Base-by-base conservation (phyloP, 371 early-diverging fungal species). In the Mortierella sp. region DNA sequence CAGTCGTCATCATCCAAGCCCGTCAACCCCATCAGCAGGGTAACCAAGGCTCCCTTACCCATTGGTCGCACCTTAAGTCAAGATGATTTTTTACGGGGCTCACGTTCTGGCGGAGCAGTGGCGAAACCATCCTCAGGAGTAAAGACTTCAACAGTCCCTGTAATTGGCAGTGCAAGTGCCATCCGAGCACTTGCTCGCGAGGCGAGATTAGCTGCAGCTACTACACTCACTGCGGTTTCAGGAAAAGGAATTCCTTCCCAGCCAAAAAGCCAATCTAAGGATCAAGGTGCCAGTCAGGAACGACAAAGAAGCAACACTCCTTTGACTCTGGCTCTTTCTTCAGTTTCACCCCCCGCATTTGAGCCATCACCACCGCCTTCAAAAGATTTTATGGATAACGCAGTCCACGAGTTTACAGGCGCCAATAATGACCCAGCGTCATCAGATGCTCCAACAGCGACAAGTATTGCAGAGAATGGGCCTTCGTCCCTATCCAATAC, bases 141-240 rank as follows among this genome's bases (percentile, higher is more conserved):
- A 49, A 37, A 51, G 26, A 45, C 64, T 5, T 54, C 69, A 22
- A n/a, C 49, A 9, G 5, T 57, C 22, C 45, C 68, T 6, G 30
- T 37, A 11, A 77, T 77, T 60, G 77, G 77, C 4, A 52, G 64
- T 28, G 77, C 77, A n/a, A 77, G 78, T 32, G 73, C 78, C 3
- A 65, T 69, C 43, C 49, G 78, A 43, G 78, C 78, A 0, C 55
- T 64, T 8, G 62, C 54, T 49, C 78, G 78, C 4, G 77, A 77
- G 51, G 73, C 73, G 18, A 64, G 73, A 22, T 35, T 64, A 24
- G 73, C 64, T 43, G 65, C 67, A 1, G 67, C 63, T 0, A 32
- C 63, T n/a, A 32, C 37, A 5, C 3, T 58, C 16, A 11, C 66
- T 14, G 39, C 39, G 9, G 45, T 55, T 55, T 37, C 54, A 22